Conservation (phyloP, 106 monocot genomes). For the Phalaenopsis aphrodite region DNA sequence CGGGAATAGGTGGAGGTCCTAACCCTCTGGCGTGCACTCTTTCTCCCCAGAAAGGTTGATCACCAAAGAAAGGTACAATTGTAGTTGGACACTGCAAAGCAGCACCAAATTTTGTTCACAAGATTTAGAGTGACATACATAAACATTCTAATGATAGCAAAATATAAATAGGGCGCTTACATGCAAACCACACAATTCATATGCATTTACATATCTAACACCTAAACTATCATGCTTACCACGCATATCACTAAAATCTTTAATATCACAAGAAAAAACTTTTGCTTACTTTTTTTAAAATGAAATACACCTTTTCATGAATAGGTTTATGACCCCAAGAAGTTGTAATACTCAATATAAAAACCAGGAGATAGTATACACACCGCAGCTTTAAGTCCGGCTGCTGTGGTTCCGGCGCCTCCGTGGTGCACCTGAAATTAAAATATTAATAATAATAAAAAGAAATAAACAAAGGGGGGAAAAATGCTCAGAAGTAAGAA, state of each 20-base stretch:
- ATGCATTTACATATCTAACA: no score
- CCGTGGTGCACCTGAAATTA: constrained; percentile 86
- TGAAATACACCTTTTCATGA: no score
- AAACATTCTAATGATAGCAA: neutral
- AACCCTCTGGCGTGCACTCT: constrained; percentile 75
- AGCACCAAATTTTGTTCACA: neutral
- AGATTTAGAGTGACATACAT: neutral
- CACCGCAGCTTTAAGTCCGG: constrained; percentile 92
- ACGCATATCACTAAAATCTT: no score
- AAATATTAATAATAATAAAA: neutral
- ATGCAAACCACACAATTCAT: no score
- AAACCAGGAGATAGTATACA: constrained; percentile 4
- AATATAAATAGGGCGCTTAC: neutral
- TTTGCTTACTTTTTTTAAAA: no score
- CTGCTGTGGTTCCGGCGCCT: constrained; percentile 96
- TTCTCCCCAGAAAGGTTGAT: constrained; percentile 94
- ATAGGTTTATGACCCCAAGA: no score
- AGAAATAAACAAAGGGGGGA: no score
- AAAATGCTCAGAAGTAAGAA: no score
- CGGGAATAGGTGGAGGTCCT: constrained; percentile 78
- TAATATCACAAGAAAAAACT: no score
- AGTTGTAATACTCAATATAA: neutral
- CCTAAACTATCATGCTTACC: no score
- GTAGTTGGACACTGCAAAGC: constrained; percentile 79
- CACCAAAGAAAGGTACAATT: constrained; percentile 92